Percentiles rank a stretch among this genome's conserved stretches.
Evolutionary conservation across 805 yeast genomes (phyloP).

Genomic region (Cyberlindnera mycetangii): DNA sequence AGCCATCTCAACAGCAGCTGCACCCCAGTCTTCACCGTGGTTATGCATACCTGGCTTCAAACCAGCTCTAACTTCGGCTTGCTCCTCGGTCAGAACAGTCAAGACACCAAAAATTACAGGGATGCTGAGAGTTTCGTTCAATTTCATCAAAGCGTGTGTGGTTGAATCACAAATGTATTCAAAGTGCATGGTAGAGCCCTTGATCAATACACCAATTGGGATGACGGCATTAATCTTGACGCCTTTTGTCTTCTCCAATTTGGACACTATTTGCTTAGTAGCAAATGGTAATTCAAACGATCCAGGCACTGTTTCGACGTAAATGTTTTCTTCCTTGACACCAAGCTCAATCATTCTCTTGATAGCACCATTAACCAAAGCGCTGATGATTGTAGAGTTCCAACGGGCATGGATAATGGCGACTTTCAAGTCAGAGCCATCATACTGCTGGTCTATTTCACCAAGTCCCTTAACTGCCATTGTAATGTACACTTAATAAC

Average conservation of each 20-base stretch:
- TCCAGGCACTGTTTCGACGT: slow-evolving; percentile 89
- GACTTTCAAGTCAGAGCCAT: slow-evolving; percentile 65
- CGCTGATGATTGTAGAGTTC: slow-evolving; percentile 76
- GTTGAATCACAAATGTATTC: slow-evolving; percentile 94
- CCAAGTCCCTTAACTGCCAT: slow-evolving; percentile 88
- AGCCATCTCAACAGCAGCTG: slow-evolving; percentile 97
- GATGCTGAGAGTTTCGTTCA: slow-evolving; percentile 62
- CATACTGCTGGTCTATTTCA: slow-evolving; percentile 60
- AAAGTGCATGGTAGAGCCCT: slow-evolving; percentile 97
- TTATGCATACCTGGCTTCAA: slow-evolving; percentile 79
- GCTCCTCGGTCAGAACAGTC: slow-evolving; percentile 91
- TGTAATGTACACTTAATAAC: slow-evolving; percentile 16
- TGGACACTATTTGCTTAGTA: slow-evolving; percentile 48
- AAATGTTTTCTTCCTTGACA: slow-evolving; percentile 73
- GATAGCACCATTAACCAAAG: slow-evolving; percentile 76
- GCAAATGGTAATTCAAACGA: slow-evolving; percentile 92
- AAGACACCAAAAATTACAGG: slow-evolving; percentile 94
- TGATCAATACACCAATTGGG: slow-evolving; percentile 91
- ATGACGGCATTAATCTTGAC: slow-evolving; percentile 76
- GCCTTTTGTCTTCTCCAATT: slow-evolving; percentile 36
- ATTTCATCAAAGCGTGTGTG: slow-evolving; percentile 77
- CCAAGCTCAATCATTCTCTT: slow-evolving; percentile 57
- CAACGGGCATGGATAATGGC: slow-evolving; percentile 96
- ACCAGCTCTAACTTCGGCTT: slow-evolving; percentile 92
- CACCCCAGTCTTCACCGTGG: slow-evolving; percentile 99